phyloP scores from a whole-genome alignment of 306 rosid genomes.

The Rubus parviflorus region DNA sequence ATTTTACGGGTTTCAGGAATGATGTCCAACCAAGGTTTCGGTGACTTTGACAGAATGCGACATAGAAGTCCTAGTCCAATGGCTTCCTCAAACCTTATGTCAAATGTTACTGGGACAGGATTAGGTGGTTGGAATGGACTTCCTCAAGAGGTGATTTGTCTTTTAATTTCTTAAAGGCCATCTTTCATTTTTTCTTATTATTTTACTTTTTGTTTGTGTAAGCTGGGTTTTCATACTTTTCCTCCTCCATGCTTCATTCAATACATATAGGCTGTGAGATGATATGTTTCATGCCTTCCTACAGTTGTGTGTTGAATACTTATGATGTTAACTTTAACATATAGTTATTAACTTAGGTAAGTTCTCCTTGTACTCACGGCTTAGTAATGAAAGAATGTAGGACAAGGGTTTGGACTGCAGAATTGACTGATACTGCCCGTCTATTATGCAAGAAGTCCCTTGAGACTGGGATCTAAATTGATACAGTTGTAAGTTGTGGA shows the following conservation, averaged over 20 bases:
- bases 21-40: slow-evolving; percentile 97
- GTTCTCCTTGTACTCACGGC: not conserved
- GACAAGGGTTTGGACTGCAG: slow-evolving; percentile 2
- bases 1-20: slow-evolving; percentile 89
- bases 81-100: slow-evolving; percentile 87
- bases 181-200: not conserved
- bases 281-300: slow-evolving; percentile 8
- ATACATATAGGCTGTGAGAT: not conserved
- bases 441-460: slow-evolving; percentile 8
- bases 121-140: slow-evolving; percentile 87
- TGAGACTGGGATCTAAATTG: not conserved
- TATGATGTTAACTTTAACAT: not conserved
- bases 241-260: slow-evolving; percentile 8
- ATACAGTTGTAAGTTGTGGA: too few relatives aligned
- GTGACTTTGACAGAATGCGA: slow-evolving; percentile 93
- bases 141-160: slow-evolving; percentile 74
- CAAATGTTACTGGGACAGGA: slow-evolving; percentile 79
- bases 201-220: not conserved
- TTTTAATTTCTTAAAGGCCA: slow-evolving; percentile 5
- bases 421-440: slow-evolving; percentile 13
- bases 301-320: slow-evolving; percentile 3
- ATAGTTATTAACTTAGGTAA: not conserved
- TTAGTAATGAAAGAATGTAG: slow-evolving; percentile 1
- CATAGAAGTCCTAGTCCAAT: slow-evolving; percentile 99
- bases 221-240: not conserved